Percentiles rank a stretch among this genome's conserved stretches.
These are phyloP conservation scores for Serendipita sp. DNA, from an alignment of 768 basidiomycete genomes.

Conservation along the genomic window DNA sequence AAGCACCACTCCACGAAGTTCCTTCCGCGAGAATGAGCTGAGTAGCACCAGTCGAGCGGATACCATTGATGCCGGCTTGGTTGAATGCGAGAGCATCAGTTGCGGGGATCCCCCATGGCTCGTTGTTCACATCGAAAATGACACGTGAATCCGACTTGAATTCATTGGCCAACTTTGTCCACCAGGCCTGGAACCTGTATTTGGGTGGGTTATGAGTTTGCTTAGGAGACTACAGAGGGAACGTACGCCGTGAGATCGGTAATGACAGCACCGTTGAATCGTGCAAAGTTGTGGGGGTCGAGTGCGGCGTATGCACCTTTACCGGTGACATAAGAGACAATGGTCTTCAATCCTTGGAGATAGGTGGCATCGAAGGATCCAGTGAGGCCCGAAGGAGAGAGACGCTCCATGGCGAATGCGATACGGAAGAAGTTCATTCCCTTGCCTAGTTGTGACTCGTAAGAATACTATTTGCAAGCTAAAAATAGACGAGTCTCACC, in stretches of 20 bases:
- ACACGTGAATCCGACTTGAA: constrained; percentile 36
- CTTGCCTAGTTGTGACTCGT: constrained; percentile 29
- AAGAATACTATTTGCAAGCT: background rate
- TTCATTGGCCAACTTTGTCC: constrained; percentile 38
- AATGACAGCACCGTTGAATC: constrained; percentile 37
- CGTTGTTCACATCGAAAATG: constrained; percentile 47
- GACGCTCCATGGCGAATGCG: constrained; percentile 41
- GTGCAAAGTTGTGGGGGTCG: constrained; percentile 47
- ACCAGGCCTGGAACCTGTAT: constrained; percentile 35
- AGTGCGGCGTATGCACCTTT: constrained; percentile 44
- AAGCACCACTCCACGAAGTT: constrained; percentile 39
- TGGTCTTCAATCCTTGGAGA: constrained; percentile 32
- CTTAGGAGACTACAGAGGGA: background rate
- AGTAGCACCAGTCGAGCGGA: constrained; percentile 44
- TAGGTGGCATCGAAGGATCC: constrained; percentile 39
- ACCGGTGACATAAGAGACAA: constrained; percentile 41
- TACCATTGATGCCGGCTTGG: constrained; percentile 51
- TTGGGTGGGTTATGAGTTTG: background rate
- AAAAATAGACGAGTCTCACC: background rate
- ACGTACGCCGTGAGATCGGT: constrained; percentile 29
- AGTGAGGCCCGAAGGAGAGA: constrained; percentile 39
- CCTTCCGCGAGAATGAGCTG: constrained; percentile 28
- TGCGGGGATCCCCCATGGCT: constrained; percentile 44
- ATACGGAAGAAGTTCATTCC: constrained; percentile 50
- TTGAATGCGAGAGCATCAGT: constrained; percentile 16